Conservation (phyloP, 331 rosid genomes). For the Arachis monticola region DNA sequence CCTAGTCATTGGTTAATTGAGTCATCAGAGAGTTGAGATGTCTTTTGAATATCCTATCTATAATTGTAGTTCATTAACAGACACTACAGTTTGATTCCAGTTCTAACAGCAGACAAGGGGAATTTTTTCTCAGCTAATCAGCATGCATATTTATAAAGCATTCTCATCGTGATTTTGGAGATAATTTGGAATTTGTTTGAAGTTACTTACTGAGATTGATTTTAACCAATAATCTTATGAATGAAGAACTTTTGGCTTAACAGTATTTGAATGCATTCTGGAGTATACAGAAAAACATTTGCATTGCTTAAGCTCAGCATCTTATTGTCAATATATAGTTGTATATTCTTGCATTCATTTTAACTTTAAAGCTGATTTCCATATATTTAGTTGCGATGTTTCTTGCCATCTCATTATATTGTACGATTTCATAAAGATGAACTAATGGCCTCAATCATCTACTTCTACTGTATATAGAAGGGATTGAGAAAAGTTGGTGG, state of each 20-base stretch:
- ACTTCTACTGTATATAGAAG: too few species aligned
- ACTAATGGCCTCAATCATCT: not conserved
- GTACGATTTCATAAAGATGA: not conserved
- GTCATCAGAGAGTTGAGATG: too few species aligned
- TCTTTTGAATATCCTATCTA: too few species aligned
- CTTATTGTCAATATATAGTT: conserved; percentile 23
- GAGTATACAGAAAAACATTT: not conserved
- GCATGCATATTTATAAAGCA: conserved; percentile 17
- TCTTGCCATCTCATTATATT: not conserved
- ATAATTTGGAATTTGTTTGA: not conserved
- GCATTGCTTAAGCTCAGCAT: conserved; percentile 2
- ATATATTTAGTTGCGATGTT: not conserved
- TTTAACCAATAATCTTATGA: not conserved
- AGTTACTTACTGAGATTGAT: too few species aligned
- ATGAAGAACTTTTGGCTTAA: conserved; percentile 11
- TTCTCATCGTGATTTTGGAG: conserved; percentile 16
- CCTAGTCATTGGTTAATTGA: too few species aligned
- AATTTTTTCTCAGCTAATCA: conserved; percentile 28
- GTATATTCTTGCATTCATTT: not conserved
- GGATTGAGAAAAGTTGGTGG: too few species aligned
- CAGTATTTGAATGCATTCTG: not conserved
- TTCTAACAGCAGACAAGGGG: not conserved
- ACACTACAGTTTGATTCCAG: too few species aligned
- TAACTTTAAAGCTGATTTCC: not conserved
- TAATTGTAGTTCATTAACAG: too few species aligned